These are phyloP conservation scores for Falciphora oryzae DNA, from an alignment of 2,329 filamentous ascomycete species.

Conservation along the genomic window DNA sequence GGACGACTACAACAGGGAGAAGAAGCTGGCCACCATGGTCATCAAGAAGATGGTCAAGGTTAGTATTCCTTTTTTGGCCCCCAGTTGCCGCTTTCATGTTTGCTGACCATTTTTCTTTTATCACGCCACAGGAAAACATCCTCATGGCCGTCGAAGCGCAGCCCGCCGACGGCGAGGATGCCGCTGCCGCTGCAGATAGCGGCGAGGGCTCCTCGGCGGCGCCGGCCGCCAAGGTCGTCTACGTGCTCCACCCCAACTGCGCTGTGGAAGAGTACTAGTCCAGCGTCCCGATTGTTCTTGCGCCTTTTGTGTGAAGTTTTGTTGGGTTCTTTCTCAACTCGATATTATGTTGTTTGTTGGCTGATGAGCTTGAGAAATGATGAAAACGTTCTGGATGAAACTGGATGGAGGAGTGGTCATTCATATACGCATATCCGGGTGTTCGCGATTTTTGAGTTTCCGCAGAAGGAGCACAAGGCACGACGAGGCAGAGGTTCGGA, in stretches of 20 bases:
- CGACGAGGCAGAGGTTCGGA: neutral
- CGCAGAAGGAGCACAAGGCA: neutral
- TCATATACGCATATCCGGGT: neutral
- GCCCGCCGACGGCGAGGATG: constrained; percentile 36
- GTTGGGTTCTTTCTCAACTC: neutral
- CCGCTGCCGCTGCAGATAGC: constrained; percentile 23
- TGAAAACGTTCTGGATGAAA: neutral
- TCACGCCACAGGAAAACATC: constrained; percentile 65
- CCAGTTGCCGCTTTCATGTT: neutral
- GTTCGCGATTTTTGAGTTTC: neutral
- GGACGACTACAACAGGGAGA: constrained; percentile 74
- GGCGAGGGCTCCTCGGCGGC: constrained; percentile 37
- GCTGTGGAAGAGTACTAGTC: constrained; percentile 61
- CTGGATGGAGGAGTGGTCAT: neutral
- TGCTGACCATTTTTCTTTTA: constrained; percentile 20
- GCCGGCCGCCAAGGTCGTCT: constrained; percentile 54
- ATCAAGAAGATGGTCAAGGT: constrained; percentile 96
- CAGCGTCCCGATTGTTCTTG: neutral
- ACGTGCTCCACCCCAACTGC: constrained; percentile 92
- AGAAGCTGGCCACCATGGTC: constrained; percentile 71
- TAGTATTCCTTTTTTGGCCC: constrained; percentile 27
- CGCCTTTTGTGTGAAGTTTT: neutral
- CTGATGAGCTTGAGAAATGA: neutral
- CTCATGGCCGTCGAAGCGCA: constrained; percentile 72
- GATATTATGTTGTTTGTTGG: neutral